Evolutionary conservation across 1,284 basidiomycete genomes (phyloP).

Genomic region (Ustilago nuda): DNA sequence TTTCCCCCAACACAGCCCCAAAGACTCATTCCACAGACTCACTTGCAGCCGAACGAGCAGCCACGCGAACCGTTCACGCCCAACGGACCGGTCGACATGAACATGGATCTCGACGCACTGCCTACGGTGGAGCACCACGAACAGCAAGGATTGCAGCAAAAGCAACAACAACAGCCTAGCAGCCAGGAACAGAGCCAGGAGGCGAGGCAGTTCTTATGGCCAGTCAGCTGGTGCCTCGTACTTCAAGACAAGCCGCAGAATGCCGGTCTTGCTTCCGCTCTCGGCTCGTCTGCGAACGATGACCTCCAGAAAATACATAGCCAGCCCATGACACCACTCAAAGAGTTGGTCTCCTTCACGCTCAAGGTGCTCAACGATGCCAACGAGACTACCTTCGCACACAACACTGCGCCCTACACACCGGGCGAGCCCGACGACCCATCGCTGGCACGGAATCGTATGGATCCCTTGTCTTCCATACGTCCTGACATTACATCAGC

Average conservation of each 20-base stretch:
- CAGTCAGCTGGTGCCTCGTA: conserved; percentile 33
- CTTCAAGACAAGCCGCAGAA: neutral
- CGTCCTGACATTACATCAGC: conserved; percentile 32
- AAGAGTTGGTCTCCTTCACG: conserved; percentile 46
- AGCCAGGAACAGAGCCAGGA: neutral
- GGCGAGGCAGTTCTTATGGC: conserved; percentile 26
- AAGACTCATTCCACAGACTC: neutral
- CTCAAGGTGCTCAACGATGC: conserved; percentile 44
- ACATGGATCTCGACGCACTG: neutral
- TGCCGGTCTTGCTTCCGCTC: neutral
- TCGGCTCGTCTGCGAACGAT: neutral
- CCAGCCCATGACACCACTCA: conserved; percentile 42
- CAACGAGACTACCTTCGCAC: conserved; percentile 26
- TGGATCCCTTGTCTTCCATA: conserved; percentile 13
- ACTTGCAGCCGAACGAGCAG: neutral
- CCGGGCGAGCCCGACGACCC: conserved; percentile 31
- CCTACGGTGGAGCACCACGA: neutral
- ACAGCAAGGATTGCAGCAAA: neutral
- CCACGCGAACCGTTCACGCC: conserved; percentile 1
- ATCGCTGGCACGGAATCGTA: conserved; percentile 21
- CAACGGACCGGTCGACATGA: neutral
- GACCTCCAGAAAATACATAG: conserved; percentile 24
- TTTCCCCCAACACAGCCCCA: neutral
- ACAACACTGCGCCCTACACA: conserved; percentile 20
- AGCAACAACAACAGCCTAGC: neutral